Evolutionary conservation across 78 protist genomes (phyloP).

Genomic region (Cavenderia fasciculata): DNA sequence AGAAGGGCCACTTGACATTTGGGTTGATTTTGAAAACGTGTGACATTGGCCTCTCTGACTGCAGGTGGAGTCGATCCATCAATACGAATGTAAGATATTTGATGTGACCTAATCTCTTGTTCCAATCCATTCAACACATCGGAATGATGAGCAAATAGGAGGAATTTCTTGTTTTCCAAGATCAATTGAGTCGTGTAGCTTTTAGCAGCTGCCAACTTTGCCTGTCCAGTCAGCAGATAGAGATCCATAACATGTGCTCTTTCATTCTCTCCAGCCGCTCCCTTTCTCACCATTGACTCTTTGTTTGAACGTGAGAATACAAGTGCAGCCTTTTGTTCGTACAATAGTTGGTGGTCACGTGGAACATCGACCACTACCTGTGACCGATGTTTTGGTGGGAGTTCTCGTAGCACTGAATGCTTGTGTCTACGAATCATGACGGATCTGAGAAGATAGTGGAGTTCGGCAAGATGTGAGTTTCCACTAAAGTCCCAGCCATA

Average conservation of each 20-base stretch:
- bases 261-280: conserved; percentile 3
- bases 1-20: conserved; percentile 88
- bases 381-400: conserved; percentile 88
- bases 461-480: conserved; percentile 81
- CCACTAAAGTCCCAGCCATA: conserved; percentile 88
- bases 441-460: conserved; percentile 77
- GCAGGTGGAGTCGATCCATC: conserved; percentile 86
- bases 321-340: background rate
- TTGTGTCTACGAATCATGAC: conserved; percentile 92
- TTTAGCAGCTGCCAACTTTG: conserved; percentile 42
- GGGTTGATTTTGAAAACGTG: conserved; percentile 70
- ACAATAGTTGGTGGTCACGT: too few species aligned
- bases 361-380: conserved; percentile 37
- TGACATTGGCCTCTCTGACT: conserved; percentile 72
- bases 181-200: conserved; percentile 11
- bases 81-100: conserved; percentile 80
- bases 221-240: conserved; percentile 53
- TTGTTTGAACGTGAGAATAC: conserved; percentile 14
- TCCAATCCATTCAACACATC: conserved; percentile 68
- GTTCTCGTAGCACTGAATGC: conserved; percentile 80
- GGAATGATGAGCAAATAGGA: conserved; percentile 78
- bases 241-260: background rate
- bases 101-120: background rate
- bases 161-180: conserved; percentile 60
- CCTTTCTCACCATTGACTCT: background rate